Evolutionary conservation across 345 rosid species (phyloP).

Genomic region (Eucalyptus decipiens): DNA sequence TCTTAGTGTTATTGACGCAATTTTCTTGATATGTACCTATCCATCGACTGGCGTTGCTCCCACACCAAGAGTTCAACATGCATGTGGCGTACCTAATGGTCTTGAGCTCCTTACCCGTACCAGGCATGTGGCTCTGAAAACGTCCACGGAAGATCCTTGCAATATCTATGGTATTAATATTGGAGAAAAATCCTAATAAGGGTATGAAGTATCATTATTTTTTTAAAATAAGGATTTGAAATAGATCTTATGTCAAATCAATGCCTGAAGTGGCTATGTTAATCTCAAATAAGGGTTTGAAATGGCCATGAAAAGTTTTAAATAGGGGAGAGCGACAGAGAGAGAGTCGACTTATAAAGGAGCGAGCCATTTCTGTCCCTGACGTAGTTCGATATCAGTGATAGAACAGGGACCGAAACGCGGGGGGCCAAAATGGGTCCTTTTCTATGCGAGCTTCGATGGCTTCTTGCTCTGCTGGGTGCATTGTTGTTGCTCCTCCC

Average conservation of each 20-base stretch:
- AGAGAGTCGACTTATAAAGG: neutral
- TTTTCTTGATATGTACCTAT: too few relatives aligned
- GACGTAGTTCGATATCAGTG: neutral
- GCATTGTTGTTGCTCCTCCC: neutral
- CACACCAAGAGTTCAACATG: neutral
- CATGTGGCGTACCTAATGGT: neutral
- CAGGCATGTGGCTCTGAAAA: neutral
- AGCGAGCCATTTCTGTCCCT: neutral
- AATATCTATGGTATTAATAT: too few relatives aligned
- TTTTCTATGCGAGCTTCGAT: neutral
- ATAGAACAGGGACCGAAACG: neutral
- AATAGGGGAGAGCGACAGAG: neutral
- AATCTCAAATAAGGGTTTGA: too few relatives aligned
- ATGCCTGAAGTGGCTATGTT: too few relatives aligned
- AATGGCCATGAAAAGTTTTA: too few relatives aligned
- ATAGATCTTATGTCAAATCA: too few relatives aligned
- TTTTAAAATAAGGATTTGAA: too few relatives aligned
- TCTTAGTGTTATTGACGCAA: neutral
- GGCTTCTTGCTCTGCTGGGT: neutral
- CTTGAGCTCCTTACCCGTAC: neutral
- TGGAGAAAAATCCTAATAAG: too few relatives aligned
- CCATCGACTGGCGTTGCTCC: neutral
- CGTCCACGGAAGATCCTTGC: too few relatives aligned
- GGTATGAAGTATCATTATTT: too few relatives aligned
- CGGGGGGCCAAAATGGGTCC: neutral